Evolutionary conservation across 306 rosid genomes (phyloP).

Genomic region (Cucumis sativus): DNA sequence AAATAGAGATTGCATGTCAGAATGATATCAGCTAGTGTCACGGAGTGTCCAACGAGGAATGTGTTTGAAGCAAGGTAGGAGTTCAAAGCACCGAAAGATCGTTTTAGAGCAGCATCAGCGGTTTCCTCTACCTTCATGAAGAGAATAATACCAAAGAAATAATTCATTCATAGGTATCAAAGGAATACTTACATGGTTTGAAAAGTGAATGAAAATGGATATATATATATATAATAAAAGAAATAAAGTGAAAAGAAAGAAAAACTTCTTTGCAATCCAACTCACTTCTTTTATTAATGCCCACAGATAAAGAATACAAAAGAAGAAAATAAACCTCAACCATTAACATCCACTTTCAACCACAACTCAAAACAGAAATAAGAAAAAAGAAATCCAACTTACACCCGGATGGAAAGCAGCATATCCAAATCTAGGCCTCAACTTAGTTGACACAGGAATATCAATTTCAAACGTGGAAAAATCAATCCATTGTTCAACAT

Average conservation of each 20-base stretch:
- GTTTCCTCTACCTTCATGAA: constrained; percentile 63
- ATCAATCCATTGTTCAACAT: constrained; percentile 8
- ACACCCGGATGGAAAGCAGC: neutral
- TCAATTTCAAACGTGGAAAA: neutral
- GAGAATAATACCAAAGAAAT: neutral
- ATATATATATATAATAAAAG: too few species aligned
- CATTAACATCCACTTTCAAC: too few species aligned
- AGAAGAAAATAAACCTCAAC: neutral
- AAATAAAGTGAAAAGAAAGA: neutral
- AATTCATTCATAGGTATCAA: too few species aligned
- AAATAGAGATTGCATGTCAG: constrained; percentile 26
- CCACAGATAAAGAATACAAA: neutral
- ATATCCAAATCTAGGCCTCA: constrained; percentile 4
- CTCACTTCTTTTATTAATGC: neutral
- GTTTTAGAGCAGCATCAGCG: constrained; percentile 41
- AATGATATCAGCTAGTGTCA: constrained; percentile 72
- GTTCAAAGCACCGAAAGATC: constrained; percentile 59
- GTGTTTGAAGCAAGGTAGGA: constrained; percentile 61
- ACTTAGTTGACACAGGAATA: neutral
- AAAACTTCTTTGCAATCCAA: neutral
- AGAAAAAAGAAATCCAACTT: neutral
- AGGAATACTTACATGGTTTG: too few species aligned
- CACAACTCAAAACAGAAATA: neutral
- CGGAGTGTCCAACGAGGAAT: constrained; percentile 64
- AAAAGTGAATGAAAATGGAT: too few species aligned